Evolutionary conservation across 129 eudicot species (phyloP).

Genomic region (Pittosporum tobira): DNA sequence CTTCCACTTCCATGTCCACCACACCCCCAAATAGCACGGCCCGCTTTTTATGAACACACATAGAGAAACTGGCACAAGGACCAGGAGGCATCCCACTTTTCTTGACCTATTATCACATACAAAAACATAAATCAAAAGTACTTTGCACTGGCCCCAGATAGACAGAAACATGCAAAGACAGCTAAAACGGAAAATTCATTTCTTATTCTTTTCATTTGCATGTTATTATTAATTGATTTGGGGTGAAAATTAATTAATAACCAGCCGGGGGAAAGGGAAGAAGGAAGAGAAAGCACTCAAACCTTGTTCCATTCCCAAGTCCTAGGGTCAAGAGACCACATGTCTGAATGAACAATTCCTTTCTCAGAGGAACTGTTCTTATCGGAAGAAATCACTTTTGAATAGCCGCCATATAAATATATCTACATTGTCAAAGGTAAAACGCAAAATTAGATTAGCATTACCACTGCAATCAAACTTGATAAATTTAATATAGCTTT

Average conservation of each 20-base stretch:
- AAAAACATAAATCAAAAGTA: neutral
- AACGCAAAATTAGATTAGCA: neutral
- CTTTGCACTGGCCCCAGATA: neutral
- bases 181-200: neutral
- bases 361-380: constrained; percentile 78
- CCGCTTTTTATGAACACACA: constrained; percentile 91
- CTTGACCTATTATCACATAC: constrained; percentile 56
- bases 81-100: constrained; percentile 99
- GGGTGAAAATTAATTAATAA: too few species aligned
- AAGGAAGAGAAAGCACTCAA: constrained; percentile 13
- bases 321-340: constrained; percentile 95
- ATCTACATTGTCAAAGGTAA: constrained; percentile 38
- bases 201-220: neutral
- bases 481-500: neutral
- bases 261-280: neutral
- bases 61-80: constrained; percentile 94
- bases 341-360: constrained; percentile 91
- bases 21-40: constrained; percentile 95
- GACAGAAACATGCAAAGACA: neutral
- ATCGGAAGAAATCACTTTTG: constrained; percentile 81
- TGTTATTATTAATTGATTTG: neutral
- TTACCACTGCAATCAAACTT: neutral
- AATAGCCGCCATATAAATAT: constrained; percentile 85
- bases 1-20: constrained; percentile 96
- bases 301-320: constrained; percentile 99